These are phyloP conservation scores for Diplosphaera chodatii DNA, from an alignment of 139 green algal genomes.

Conservation along the genomic window DNA sequence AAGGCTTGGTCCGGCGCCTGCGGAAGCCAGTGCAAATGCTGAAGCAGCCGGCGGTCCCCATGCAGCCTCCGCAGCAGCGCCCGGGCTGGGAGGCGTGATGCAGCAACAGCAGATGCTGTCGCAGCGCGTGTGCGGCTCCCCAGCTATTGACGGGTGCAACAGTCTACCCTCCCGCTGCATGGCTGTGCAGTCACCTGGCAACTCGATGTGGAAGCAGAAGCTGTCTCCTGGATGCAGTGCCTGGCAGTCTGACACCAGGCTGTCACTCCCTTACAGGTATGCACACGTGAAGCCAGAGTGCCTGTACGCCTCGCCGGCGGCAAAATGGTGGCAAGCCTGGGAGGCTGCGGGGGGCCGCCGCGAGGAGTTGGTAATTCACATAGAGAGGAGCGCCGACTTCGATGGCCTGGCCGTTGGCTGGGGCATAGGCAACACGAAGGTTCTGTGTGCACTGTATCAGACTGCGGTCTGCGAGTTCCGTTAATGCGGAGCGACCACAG, in stretches of 20 bases:
- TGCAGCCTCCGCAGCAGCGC: too few species aligned
- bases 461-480: too few species aligned
- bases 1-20: too few species aligned
- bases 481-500: too few species aligned
- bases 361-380: constrained; percentile 20
- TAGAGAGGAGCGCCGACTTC: constrained; percentile 45
- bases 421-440: constrained; percentile 72
- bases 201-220: too few species aligned
- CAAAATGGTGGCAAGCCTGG: constrained; percentile 17
- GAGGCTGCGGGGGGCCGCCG: constrained; percentile 1
- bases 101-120: constrained; percentile 4
- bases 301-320: constrained; percentile 41
- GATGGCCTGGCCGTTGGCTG: constrained; percentile 75
- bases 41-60: too few species aligned
- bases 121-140: constrained; percentile 47
- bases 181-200: too few species aligned
- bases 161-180: background rate
- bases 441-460: too few species aligned
- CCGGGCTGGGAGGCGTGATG: too few species aligned
- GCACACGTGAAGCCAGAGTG: constrained; percentile 55
- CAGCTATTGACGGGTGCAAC: constrained; percentile 43
- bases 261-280: constrained; percentile 30
- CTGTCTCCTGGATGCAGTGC: too few species aligned
- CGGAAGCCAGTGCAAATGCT: too few species aligned
- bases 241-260: background rate